phyloP scores from a whole-genome alignment of 2,329 filamentous ascomycete genomes.

The Ophiostoma ips region DNA sequence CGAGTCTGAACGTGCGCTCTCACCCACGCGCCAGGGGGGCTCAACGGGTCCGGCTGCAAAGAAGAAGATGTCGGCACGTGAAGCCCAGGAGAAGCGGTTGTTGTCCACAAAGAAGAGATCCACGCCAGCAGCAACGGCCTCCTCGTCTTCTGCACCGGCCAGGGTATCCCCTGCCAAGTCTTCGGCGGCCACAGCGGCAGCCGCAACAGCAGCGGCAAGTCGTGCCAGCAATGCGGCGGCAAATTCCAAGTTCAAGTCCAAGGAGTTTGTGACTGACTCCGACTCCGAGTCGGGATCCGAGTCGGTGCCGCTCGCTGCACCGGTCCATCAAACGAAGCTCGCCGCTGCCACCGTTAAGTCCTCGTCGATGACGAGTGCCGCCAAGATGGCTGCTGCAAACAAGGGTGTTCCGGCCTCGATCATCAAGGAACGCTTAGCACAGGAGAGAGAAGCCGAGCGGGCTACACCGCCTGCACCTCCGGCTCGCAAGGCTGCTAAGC shows the following conservation, averaged over 20 bases:
- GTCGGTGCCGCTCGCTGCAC: constrained; percentile 18
- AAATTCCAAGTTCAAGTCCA: constrained; percentile 34
- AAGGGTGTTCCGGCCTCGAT: not conserved
- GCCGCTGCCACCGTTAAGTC: constrained; percentile 1
- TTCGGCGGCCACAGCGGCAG: constrained; percentile 25
- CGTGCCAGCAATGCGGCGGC: constrained; percentile 27
- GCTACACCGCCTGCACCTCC: not conserved
- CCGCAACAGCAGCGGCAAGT: constrained; percentile 22
- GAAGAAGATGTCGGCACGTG: constrained; percentile 41
- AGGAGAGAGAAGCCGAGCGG: constrained; percentile 5
- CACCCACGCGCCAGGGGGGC: constrained; percentile 24
- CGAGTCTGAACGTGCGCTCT: constrained; percentile 6
- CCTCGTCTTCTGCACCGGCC: constrained; percentile 13
- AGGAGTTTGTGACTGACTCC: constrained; percentile 42
- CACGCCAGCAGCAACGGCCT: not conserved
- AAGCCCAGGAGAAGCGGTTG: constrained; percentile 43
- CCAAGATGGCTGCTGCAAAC: constrained; percentile 11
- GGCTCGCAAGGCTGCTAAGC: constrained; percentile 11
- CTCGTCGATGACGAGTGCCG: not conserved
- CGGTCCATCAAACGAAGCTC: constrained; percentile 14
- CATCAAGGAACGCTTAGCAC: constrained; percentile 8
- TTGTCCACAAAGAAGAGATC: constrained; percentile 30
- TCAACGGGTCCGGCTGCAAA: not conserved
- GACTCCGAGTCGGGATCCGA: constrained; percentile 35
- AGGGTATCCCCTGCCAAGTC: constrained; percentile 28